Conservation (phyloP, 306 rosid genomes). For the Crotalaria pallida region DNA sequence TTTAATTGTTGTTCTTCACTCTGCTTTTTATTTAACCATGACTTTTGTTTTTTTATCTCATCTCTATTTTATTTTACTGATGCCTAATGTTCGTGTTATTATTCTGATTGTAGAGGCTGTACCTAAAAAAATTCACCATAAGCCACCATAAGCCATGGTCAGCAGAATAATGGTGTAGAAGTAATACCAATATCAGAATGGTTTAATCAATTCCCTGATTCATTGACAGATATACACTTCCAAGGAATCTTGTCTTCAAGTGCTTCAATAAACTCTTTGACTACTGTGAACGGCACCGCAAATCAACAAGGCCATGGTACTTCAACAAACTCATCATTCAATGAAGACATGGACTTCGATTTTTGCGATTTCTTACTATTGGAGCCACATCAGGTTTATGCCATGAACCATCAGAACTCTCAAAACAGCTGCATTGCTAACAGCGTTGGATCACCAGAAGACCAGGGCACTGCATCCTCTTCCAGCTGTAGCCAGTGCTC, state of each 20-base stretch:
- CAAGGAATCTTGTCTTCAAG: constrained; percentile 39
- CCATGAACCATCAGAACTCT: constrained; percentile 30
- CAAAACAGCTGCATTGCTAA: constrained; percentile 32
- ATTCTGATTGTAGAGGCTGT: no score
- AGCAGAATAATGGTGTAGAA: no score
- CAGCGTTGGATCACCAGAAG: constrained; percentile 53
- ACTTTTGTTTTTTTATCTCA: no score
- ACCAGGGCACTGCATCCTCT: neutral
- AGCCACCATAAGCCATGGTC: no score
- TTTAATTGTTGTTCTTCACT: no score
- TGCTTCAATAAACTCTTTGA: no score
- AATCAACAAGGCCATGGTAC: constrained; percentile 33
- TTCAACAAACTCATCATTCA: constrained; percentile 25
- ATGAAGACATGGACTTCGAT: neutral
- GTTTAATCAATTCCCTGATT: constrained; percentile 29
- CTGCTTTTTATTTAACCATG: no score
- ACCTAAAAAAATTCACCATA: no score
- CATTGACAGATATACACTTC: constrained; percentile 31
- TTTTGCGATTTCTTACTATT: constrained; percentile 32
- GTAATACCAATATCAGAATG: constrained; percentile 40
- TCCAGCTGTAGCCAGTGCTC: neutral
- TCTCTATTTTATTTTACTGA: no score
- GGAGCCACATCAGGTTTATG: constrained; percentile 37
- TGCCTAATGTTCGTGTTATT: no score
- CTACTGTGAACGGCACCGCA: constrained; percentile 34